A percentile compares a stretch with the other conserved stretches of the same genome.
phyloP scores from a whole-genome alignment of 2,329 filamentous ascomycete genomes.

The Xylariaceae sp. region DNA sequence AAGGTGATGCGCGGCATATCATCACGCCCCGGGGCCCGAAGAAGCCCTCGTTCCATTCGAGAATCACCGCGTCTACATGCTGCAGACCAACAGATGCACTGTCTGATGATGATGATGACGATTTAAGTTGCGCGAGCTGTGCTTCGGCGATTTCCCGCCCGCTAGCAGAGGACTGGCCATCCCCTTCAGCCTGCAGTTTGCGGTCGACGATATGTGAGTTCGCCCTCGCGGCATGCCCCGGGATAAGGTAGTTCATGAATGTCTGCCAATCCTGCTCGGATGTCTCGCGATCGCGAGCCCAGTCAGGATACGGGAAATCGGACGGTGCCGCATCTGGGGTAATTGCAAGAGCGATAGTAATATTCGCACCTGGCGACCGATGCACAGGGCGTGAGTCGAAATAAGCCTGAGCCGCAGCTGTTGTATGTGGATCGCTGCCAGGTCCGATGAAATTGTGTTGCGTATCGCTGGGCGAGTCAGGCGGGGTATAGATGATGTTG shows the following conservation, averaged over 20 bases:
- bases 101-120: no score
- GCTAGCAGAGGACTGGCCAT: conserved; percentile 34
- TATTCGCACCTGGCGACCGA: conserved; percentile 8
- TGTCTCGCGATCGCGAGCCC: conserved; percentile 52
- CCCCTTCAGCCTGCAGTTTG: conserved; percentile 54
- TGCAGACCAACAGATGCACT: conserved; percentile 37
- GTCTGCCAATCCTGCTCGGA: conserved; percentile 63
- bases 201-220: conserved; percentile 58
- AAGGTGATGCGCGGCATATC: conserved; percentile 47
- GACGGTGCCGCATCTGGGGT: conserved; percentile 46
- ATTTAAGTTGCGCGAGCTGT: conserved; percentile 49
- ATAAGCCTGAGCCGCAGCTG: conserved; percentile 50
- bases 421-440: conserved; percentile 37
- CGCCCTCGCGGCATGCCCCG: conserved; percentile 51
- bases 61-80: conserved; percentile 50
- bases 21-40: conserved; percentile 58
- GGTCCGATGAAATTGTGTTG: conserved; percentile 38
- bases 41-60: conserved; percentile 65
- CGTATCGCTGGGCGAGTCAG: conserved; percentile 53
- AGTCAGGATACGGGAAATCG: conserved; percentile 52
- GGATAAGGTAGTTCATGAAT: conserved; percentile 63
- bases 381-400: conserved; percentile 53
- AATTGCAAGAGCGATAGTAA: conserved; percentile 47
- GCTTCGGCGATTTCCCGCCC: conserved; percentile 50
- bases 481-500: conserved; percentile 59